These are phyloP conservation scores for Diaporthe ilicicola DNA, from an alignment of 2,329 filamentous ascomycete genomes.

Conservation along the genomic window DNA sequence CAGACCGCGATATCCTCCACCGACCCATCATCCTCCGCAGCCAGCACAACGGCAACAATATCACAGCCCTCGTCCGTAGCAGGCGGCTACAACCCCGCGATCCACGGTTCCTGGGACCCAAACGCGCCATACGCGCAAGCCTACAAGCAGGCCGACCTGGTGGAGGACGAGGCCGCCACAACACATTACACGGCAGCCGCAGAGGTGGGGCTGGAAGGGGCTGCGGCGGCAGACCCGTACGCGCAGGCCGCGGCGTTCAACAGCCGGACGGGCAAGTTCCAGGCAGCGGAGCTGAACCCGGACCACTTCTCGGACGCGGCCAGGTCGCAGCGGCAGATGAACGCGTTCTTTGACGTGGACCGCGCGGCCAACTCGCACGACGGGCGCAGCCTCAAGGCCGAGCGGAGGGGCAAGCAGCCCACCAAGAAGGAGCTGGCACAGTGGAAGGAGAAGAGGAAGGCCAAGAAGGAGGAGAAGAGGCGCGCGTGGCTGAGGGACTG, in stretches of 20 bases:
- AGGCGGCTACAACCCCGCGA: constrained; percentile 92
- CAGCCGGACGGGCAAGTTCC: constrained; percentile 86
- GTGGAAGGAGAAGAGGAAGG: constrained; percentile 88
- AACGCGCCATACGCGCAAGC: constrained; percentile 90
- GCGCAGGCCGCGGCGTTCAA: constrained; percentile 83
- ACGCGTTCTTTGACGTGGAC: constrained; percentile 95
- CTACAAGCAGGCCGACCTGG: constrained; percentile 48
- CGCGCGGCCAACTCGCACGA: constrained; percentile 91
- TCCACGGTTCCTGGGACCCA: constrained; percentile 96
- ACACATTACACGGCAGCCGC: constrained; percentile 38
- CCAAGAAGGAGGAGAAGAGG: constrained; percentile 93
- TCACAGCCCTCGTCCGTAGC: constrained; percentile 52
- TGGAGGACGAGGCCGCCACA: constrained; percentile 44
- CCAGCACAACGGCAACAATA: constrained; percentile 38
- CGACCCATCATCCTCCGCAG: constrained; percentile 31
- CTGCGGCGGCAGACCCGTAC: constrained; percentile 61
- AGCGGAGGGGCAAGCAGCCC: constrained; percentile 85
- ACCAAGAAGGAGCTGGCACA: constrained; percentile 87
- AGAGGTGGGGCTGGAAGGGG: constrained; percentile 51
- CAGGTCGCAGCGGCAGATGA: constrained; percentile 88
- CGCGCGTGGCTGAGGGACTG: constrained; percentile 90
- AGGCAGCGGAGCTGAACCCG: constrained; percentile 71
- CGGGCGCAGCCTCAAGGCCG: constrained; percentile 89
- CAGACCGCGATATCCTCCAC: constrained; percentile 53
- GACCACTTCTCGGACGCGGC: constrained; percentile 87